phyloP scores from a whole-genome alignment of 331 rosid species.

The Malus hybrid region DNA sequence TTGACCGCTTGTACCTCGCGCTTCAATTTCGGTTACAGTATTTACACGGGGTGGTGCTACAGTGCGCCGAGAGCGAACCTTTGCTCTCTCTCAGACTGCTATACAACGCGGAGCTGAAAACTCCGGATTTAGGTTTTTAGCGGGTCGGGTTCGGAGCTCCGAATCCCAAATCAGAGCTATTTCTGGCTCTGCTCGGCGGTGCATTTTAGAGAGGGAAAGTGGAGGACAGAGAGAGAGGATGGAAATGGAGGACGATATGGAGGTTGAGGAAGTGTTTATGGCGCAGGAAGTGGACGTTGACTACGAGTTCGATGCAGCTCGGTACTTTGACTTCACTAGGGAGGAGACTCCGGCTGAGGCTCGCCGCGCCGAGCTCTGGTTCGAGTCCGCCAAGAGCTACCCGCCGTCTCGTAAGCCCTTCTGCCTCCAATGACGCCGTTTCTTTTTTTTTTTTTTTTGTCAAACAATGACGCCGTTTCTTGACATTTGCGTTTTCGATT shows the following conservation, averaged over 20 bases:
- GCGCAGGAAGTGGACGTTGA: conserved; percentile 61
- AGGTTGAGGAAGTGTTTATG: conserved; percentile 40
- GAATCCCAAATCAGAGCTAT: neutral
- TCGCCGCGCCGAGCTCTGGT: conserved; percentile 61
- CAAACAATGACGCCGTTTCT: neutral
- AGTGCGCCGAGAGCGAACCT: neutral
- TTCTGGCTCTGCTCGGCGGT: neutral
- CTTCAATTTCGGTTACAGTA: neutral
- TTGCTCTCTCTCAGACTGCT: neutral
- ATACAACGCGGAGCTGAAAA: conserved; percentile 10
- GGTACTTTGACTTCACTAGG: conserved; percentile 56
- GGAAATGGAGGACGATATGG: conserved; percentile 32
- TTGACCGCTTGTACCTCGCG: neutral
- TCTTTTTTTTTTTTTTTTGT: too few relatives aligned
- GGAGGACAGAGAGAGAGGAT: conserved; percentile 1
- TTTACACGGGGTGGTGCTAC: neutral
- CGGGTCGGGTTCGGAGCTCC: conserved; percentile 12
- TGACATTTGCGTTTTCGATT: neutral
- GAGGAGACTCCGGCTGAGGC: conserved; percentile 50
- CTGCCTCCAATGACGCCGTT: neutral
- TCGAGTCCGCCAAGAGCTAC: conserved; percentile 46
- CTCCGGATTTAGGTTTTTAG: conserved; percentile 14
- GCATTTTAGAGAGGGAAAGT: conserved; percentile 1
- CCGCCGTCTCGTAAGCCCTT: conserved; percentile 64
- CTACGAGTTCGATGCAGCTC: conserved; percentile 78